Conservation (phyloP, 495 filamentous ascomycete species). For the Lophium mytilinum region DNA sequence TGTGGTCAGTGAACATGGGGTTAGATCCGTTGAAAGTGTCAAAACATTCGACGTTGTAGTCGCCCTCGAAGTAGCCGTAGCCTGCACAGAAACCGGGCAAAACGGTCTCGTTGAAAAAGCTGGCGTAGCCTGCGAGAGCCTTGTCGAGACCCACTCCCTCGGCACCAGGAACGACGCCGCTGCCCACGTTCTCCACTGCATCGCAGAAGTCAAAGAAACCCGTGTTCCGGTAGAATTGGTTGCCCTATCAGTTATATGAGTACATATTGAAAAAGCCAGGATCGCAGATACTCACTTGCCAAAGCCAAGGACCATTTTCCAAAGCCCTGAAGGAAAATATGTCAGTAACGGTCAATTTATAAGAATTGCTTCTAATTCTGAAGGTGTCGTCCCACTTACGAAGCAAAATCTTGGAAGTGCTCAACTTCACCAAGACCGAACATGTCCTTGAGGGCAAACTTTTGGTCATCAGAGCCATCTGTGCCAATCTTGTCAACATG, state of each 20-base stretch:
- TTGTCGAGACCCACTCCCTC: conserved; percentile 48
- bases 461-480: conserved; percentile 37
- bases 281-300: conserved; percentile 30
- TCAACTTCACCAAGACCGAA: conserved; percentile 49
- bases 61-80: conserved; percentile 43
- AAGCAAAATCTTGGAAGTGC: conserved; percentile 51
- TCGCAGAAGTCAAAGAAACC: conserved; percentile 51
- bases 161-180: conserved; percentile 29
- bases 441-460: conserved; percentile 46
- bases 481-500: conserved; percentile 33
- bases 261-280: neutral
- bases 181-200: conserved; percentile 37
- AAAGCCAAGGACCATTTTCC: conserved; percentile 48
- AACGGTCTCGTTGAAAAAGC: conserved; percentile 42
- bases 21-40: conserved; percentile 50
- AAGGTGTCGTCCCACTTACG: neutral
- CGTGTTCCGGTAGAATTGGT: conserved; percentile 34
- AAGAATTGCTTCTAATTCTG: too few species aligned
- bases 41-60: conserved; percentile 45
- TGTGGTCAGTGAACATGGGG: conserved; percentile 48
- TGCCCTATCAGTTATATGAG: conserved; percentile 29
- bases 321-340: conserved; percentile 35
- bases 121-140: conserved; percentile 47
- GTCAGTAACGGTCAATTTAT: too few species aligned
- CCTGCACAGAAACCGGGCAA: conserved; percentile 41